A percentile compares a stretch with the other conserved stretches of the same genome.
Conservation (phyloP, 495 filamentous ascomycete species). For the Penicillium bovifimosum region DNA sequence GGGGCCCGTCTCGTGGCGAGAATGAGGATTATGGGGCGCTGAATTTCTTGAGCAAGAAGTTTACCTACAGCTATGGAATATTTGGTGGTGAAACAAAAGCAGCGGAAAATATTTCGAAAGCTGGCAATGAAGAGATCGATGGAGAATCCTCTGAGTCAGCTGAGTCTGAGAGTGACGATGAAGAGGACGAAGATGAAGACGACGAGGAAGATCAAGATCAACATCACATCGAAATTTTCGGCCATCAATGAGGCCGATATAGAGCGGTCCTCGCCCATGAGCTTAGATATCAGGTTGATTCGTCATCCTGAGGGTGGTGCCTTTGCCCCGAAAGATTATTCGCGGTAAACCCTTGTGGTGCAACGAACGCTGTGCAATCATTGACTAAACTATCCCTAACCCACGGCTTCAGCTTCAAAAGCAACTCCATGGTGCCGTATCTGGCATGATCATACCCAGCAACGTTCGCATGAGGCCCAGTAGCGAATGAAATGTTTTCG, state of each 20-base stretch:
- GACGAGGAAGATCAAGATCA: constrained; percentile 55
- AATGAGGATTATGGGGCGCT: constrained; percentile 49
- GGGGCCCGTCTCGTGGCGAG: constrained; percentile 27
- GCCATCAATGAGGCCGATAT: constrained; percentile 50
- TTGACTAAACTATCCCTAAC: no score
- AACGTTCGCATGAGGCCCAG: neutral
- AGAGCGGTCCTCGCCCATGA: neutral
- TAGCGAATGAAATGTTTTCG: neutral
- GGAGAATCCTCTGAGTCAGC: constrained; percentile 12
- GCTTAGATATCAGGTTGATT: neutral
- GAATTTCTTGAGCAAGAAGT: constrained; percentile 55
- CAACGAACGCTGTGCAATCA: neutral
- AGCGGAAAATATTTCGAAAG: constrained; percentile 23
- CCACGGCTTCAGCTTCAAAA: neutral
- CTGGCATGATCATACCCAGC: neutral
- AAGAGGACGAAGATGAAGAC: constrained; percentile 38
- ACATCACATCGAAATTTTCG: constrained; percentile 62
- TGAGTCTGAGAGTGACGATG: constrained; percentile 30
- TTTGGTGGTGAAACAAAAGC: constrained; percentile 28
- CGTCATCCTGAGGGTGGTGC: neutral
- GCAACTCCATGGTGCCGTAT: neutral
- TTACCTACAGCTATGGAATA: constrained; percentile 40
- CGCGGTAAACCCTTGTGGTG: neutral
- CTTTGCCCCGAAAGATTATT: neutral
- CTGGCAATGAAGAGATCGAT: constrained; percentile 37